phyloP scores from a whole-genome alignment of 495 filamentous ascomycete genomes.

The Parathielavia appendiculata region DNA sequence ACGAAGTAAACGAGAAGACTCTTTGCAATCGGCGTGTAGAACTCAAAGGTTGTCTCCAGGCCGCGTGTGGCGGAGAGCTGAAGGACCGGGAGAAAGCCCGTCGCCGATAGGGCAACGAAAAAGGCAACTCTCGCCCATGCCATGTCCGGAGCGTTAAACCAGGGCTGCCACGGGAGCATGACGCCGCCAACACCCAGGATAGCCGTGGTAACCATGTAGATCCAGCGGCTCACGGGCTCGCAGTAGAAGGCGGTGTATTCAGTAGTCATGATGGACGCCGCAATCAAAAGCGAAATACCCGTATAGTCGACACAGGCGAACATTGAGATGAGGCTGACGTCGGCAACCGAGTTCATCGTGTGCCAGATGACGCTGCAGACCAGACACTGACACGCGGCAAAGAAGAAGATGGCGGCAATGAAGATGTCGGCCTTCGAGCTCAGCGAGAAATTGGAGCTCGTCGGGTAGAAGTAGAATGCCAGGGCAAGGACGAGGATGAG shows the following conservation, averaged over 20 bases:
- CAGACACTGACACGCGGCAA: constrained; percentile 92
- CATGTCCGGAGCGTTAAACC: constrained; percentile 90
- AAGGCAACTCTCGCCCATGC: constrained; percentile 88
- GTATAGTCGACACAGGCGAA: constrained; percentile 99
- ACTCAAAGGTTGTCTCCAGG: constrained; percentile 66
- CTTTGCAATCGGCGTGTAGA: constrained; percentile 86
- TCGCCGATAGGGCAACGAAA: constrained; percentile 82
- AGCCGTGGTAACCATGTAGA: constrained; percentile 79
- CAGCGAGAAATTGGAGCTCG: constrained; percentile 73
- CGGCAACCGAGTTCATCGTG: constrained; percentile 92
- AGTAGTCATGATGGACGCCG: constrained; percentile 94
- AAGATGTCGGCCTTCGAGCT: constrained; percentile 83
- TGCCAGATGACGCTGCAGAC: constrained; percentile 96
- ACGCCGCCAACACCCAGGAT: constrained; percentile 79
- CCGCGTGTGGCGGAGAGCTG: constrained; percentile 77
- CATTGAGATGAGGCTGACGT: constrained; percentile 82
- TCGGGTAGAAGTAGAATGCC: constrained; percentile 95
- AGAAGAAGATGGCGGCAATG: constrained; percentile 92
- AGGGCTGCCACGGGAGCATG: constrained; percentile 93
- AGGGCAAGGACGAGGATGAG: constrained; percentile 80
- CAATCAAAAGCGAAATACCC: constrained; percentile 92
- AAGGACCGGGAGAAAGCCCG: constrained; percentile 81
- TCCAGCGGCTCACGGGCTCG: constrained; percentile 80
- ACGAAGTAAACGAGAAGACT: constrained; percentile 77
- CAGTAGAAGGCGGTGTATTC: constrained; percentile 99